These are phyloP conservation scores for Fusarium goolgardi DNA, from an alignment of 2,329 filamentous ascomycete species.

Conservation along the genomic window DNA sequence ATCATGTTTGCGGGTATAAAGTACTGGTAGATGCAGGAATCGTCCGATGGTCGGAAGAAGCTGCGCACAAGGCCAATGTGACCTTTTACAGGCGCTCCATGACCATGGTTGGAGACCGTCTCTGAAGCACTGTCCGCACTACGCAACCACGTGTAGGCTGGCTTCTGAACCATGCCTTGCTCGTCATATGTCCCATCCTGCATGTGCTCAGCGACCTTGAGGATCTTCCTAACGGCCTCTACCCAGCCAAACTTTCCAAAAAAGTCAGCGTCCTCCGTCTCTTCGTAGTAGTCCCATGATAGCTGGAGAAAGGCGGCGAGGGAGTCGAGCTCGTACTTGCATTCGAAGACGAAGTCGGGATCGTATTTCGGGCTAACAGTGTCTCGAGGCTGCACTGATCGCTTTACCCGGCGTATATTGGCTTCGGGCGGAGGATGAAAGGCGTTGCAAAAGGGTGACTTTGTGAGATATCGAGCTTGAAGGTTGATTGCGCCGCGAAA, in stretches of 20 bases:
- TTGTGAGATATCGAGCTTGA: slow-evolving; percentile 76
- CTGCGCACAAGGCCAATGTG: slow-evolving; percentile 86
- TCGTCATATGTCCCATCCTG: slow-evolving; percentile 77
- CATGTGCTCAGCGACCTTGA: slow-evolving; percentile 77
- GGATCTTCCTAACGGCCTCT: slow-evolving; percentile 74
- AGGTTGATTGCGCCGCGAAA: slow-evolving; percentile 82
- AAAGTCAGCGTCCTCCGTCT: slow-evolving; percentile 77
- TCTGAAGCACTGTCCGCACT: slow-evolving; percentile 80
- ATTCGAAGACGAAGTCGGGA: slow-evolving; percentile 82
- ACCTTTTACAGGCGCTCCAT: slow-evolving; percentile 82
- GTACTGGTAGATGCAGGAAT: slow-evolving; percentile 85
- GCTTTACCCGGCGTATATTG: slow-evolving; percentile 38
- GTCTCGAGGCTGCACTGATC: slow-evolving; percentile 58
- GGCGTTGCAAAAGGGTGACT: slow-evolving; percentile 88
- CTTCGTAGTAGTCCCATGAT: slow-evolving; percentile 80
- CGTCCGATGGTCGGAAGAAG: slow-evolving; percentile 91
- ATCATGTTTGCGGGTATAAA: slow-evolving; percentile 93
- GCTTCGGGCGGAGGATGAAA: slow-evolving; percentile 90
- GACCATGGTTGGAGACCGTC: slow-evolving; percentile 79
- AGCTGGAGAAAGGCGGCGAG: slow-evolving; percentile 88
- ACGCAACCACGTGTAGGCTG: slow-evolving; percentile 81
- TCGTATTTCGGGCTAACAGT: slow-evolving; percentile 73
- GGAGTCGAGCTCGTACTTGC: slow-evolving; percentile 95
- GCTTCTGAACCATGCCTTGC: slow-evolving; percentile 65
- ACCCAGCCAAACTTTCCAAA: slow-evolving; percentile 81